Evolutionary conservation across 495 filamentous ascomycete genomes (phyloP).

Genomic region (Penicillium longicatenatum): DNA sequence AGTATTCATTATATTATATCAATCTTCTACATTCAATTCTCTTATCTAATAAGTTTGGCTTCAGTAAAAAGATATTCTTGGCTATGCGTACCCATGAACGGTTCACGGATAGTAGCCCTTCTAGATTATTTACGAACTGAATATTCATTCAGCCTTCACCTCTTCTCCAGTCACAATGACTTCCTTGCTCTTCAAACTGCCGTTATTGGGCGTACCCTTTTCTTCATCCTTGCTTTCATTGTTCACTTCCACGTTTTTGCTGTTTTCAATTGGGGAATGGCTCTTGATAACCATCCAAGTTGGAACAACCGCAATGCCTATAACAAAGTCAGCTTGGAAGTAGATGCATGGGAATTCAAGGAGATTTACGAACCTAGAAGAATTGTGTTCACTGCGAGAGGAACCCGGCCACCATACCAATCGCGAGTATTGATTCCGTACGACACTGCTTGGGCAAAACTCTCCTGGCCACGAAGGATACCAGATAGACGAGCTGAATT

Average conservation of each 20-base stretch:
- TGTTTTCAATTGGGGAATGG: constrained; percentile 6
- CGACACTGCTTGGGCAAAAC: constrained; percentile 61
- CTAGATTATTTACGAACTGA: too few species aligned
- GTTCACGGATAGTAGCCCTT: too few species aligned
- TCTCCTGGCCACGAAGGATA: constrained; percentile 61
- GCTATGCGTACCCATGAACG: too few species aligned
- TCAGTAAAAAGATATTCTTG: too few species aligned
- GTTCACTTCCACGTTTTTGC: background rate
- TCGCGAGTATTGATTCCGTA: constrained; percentile 54
- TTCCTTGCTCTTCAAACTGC: background rate
- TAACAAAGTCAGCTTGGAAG: background rate
- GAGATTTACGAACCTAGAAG: constrained; percentile 38
- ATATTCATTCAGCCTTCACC: background rate
- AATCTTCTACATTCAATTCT: too few species aligned
- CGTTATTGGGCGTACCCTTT: background rate
- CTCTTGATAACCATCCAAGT: constrained; percentile 6
- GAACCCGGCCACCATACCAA: constrained; percentile 51
- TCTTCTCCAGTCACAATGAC: background rate
- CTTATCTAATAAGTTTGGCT: too few species aligned
- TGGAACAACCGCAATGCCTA: constrained; percentile 1
- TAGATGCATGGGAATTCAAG: background rate
- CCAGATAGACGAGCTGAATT: constrained; percentile 53
- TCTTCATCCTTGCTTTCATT: constrained; percentile 4
- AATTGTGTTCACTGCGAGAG: constrained; percentile 52
- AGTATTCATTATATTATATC: too few species aligned